phyloP scores from a whole-genome alignment of 768 basidiomycete genomes.

The Calocera cornea region DNA sequence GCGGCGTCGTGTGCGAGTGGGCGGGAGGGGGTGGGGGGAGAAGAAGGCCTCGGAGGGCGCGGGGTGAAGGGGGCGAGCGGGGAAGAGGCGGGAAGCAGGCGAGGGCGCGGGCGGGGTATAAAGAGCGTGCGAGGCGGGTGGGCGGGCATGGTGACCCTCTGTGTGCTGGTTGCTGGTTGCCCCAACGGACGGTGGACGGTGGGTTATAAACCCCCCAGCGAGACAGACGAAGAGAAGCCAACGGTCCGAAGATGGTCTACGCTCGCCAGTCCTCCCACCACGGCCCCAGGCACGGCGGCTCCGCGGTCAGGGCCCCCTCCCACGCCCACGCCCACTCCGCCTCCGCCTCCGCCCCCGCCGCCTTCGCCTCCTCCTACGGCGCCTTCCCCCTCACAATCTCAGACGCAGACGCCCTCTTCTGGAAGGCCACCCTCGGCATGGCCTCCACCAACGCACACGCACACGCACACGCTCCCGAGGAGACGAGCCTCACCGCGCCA shows the following conservation, averaged over 20 bases:
- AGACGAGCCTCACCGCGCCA: conserved; percentile 65
- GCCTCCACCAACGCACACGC: not conserved
- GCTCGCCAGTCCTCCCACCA: not conserved
- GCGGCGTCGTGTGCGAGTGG: conserved; percentile 21
- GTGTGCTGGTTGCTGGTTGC: too few species aligned
- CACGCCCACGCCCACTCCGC: not conserved
- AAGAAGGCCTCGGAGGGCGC: not conserved
- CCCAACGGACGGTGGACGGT: too few species aligned
- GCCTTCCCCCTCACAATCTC: not conserved
- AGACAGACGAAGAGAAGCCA: not conserved
- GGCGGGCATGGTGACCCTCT: too few species aligned
- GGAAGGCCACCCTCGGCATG: not conserved
- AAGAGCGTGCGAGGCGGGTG: too few species aligned
- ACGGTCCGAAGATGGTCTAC: not conserved
- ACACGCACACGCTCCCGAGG: not conserved
- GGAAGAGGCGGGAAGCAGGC: too few species aligned
- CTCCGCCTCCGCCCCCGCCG: not conserved
- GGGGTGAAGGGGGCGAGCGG: too few species aligned
- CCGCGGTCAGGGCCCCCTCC: not conserved
- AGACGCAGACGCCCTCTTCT: not conserved
- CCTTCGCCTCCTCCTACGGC: not conserved
- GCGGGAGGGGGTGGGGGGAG: not conserved
- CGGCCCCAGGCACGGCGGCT: not conserved
- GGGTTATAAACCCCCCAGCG: not conserved
- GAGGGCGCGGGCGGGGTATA: too few species aligned